phyloP scores from a whole-genome alignment of 805 yeast genomes.

The Kuraishia floccosa region DNA sequence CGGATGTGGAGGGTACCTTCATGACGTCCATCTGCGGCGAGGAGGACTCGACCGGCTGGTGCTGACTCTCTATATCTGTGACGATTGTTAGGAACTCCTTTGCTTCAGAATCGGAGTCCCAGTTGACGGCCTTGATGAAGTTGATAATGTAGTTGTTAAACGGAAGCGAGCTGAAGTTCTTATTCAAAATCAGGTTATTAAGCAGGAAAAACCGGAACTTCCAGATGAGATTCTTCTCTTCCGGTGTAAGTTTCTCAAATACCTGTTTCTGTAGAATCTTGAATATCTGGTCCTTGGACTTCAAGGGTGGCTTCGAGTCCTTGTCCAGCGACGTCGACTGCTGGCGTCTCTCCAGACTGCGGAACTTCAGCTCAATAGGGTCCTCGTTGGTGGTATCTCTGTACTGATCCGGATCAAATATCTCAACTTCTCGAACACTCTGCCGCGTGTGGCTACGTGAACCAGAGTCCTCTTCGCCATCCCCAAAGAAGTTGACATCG shows the following conservation, averaged over 20 bases:
- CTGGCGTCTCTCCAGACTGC: conserved; percentile 75
- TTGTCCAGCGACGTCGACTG: conserved; percentile 67
- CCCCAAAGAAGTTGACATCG: not conserved
- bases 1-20: too few species aligned
- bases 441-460: too few species aligned
- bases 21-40: not conserved
- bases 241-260: conserved; percentile 67
- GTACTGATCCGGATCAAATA: conserved; percentile 55
- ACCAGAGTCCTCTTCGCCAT: too few species aligned
- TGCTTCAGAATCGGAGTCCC: conserved; percentile 78
- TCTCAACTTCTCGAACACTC: conserved; percentile 17
- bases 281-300: conserved; percentile 61
- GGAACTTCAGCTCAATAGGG: conserved; percentile 81
- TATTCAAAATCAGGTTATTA: conserved; percentile 29
- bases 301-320: conserved; percentile 83
- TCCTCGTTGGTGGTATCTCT: conserved; percentile 36
- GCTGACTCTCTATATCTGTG: conserved; percentile 14
- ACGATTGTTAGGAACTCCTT: conserved; percentile 49
- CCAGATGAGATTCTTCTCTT: conserved; percentile 85
- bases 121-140: conserved; percentile 76
- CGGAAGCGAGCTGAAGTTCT: conserved; percentile 15
- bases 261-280: conserved; percentile 70
- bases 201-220: conserved; percentile 75
- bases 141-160: conserved; percentile 33
- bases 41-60: not conserved